These are phyloP conservation scores for Prototheca wickerhamii DNA, from an alignment of 163 green algal genomes.

Conservation along the genomic window DNA sequence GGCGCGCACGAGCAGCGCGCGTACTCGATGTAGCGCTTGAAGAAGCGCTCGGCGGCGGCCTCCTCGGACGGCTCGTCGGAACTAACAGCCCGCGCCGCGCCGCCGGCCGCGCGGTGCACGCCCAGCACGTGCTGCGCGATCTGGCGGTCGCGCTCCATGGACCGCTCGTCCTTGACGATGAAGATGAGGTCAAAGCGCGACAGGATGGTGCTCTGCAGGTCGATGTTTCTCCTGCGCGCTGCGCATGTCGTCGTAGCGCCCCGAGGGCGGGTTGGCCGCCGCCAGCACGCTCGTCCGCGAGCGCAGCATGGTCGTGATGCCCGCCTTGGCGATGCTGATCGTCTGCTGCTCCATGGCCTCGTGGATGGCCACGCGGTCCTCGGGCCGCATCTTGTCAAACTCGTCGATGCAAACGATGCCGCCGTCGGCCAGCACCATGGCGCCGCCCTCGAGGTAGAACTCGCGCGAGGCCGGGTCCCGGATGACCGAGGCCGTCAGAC, in stretches of 20 bases:
- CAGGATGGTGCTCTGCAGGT: slow-evolving; percentile 97
- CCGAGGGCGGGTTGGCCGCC: slow-evolving; percentile 89
- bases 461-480: slow-evolving; percentile 67
- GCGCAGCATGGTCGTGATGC: slow-evolving; percentile 98
- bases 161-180: slow-evolving; percentile 90
- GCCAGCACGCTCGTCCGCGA: slow-evolving; percentile 84
- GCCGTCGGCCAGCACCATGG: slow-evolving; percentile 98
- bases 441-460: slow-evolving; percentile 96
- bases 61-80: neutral
- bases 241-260: slow-evolving; percentile 85
- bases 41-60: slow-evolving; percentile 44
- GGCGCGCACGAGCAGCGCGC: slow-evolving; percentile 63
- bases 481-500: slow-evolving; percentile 95
- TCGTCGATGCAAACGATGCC: slow-evolving; percentile 99
- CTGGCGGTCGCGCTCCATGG: slow-evolving; percentile 47
- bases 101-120: slow-evolving; percentile 53
- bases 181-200: slow-evolving; percentile 99
- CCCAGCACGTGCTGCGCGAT: slow-evolving; percentile 76
- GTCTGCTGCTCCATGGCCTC: slow-evolving; percentile 99
- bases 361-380: slow-evolving; percentile 91
- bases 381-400: slow-evolving; percentile 99
- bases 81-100: neutral
- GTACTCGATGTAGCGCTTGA: slow-evolving; percentile 95
- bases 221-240: slow-evolving; percentile 88
- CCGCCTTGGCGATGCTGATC: slow-evolving; percentile 97